Evolutionary conservation across 1,284 basidiomycete species (phyloP).

Genomic region (Heterobasidion annosum): DNA sequence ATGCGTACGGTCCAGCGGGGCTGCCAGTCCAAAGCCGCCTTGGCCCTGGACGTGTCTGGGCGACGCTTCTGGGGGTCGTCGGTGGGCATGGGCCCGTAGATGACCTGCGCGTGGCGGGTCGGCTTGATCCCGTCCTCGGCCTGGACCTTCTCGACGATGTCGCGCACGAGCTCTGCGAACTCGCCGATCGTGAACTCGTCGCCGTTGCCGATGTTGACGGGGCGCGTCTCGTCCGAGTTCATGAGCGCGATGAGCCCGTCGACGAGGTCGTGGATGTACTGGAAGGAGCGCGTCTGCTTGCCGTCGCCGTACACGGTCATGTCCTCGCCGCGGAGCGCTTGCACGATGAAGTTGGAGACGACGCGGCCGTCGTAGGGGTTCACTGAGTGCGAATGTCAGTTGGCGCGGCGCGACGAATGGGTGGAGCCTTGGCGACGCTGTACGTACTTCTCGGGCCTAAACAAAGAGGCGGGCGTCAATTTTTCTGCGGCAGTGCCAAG

Average conservation of each 20-base stretch:
- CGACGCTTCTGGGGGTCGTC: conserved; percentile 94
- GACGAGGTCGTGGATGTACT: conserved; percentile 81
- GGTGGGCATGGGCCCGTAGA: conserved; percentile 80
- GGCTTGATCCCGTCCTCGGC: conserved; percentile 63
- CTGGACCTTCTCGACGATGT: conserved; percentile 86
- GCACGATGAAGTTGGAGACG: conserved; percentile 97
- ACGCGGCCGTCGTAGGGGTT: conserved; percentile 95
- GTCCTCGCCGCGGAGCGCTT: conserved; percentile 91
- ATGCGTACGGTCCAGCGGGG: conserved; percentile 87
- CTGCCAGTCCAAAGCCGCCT: conserved; percentile 82
- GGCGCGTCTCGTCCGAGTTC: conserved; percentile 86
- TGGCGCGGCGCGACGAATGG: background rate
- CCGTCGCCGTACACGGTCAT: conserved; percentile 98
- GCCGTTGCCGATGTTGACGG: conserved; percentile 90
- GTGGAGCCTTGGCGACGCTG: conserved; percentile 3
- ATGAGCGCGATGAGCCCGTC: conserved; percentile 86
- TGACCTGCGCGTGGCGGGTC: conserved; percentile 56
- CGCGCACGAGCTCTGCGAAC: conserved; percentile 82
- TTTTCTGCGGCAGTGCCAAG: background rate
- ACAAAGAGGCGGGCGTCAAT: background rate
- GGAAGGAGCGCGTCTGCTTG: conserved; percentile 92
- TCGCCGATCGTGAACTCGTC: conserved; percentile 94
- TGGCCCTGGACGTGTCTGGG: conserved; percentile 88
- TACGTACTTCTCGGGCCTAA: conserved; percentile 40
- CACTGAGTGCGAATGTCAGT: conserved; percentile 42